These are phyloP conservation scores for Anethum foeniculum DNA, from an alignment of 140 eudicot genomes.

Conservation along the genomic window DNA sequence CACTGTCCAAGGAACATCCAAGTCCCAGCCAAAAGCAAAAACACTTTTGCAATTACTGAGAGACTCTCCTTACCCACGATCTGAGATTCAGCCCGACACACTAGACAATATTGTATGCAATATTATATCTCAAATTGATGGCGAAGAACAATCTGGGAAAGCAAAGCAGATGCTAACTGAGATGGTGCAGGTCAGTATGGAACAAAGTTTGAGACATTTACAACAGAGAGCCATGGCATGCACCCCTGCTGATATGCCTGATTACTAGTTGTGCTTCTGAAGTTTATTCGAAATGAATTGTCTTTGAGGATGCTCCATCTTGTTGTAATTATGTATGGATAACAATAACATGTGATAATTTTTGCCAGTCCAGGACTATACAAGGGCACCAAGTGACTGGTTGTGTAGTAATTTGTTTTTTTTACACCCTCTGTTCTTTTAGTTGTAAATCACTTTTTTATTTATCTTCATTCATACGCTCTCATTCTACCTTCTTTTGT, in stretches of 20 bases:
- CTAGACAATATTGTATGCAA: slow-evolving; percentile 47
- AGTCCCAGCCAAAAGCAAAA: slow-evolving; percentile 35
- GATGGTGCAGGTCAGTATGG: slow-evolving; percentile 18
- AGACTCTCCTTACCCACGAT: slow-evolving; percentile 11
- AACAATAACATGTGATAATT: background rate
- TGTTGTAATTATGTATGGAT: background rate
- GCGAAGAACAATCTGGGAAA: slow-evolving; percentile 57
- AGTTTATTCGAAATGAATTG: slow-evolving; percentile 34
- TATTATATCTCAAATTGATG: slow-evolving; percentile 67
- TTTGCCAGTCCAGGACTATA: slow-evolving; percentile 12
- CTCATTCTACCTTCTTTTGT: no score
- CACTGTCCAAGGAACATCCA: slow-evolving; percentile 76
- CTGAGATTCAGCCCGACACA: slow-evolving; percentile 10
- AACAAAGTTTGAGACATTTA: slow-evolving; percentile 62
- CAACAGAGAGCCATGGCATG: slow-evolving; percentile 89
- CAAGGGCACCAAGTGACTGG: slow-evolving; percentile 17
- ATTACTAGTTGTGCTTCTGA: slow-evolving; percentile 47
- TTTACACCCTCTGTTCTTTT: no score
- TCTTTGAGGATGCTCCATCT: background rate
- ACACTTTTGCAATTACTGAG: slow-evolving; percentile 7
- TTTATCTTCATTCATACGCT: no score
- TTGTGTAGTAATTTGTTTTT: no score
- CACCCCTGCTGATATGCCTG: slow-evolving; percentile 51
- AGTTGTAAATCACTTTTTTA: no score
- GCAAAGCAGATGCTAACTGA: slow-evolving; percentile 23